Base-by-base conservation (phyloP, 352 stramenopile species). In the Sclerospora graminicola region DNA sequence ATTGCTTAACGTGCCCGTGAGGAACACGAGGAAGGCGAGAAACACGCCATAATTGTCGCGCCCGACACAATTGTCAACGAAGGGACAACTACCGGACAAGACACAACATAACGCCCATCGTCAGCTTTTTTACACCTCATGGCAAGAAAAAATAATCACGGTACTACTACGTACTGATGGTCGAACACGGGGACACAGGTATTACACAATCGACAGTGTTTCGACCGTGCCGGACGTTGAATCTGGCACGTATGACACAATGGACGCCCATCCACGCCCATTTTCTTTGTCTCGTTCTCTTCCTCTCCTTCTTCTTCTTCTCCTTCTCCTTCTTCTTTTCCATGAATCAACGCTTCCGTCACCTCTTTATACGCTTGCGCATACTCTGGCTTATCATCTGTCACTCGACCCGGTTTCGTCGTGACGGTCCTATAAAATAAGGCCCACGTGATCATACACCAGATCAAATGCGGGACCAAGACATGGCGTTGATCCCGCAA, bases 51-150 rank as follows among this genome's bases (percentile, higher is more conserved):
- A 96, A 67, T 99, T 99, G 54, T 89, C 80, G 34, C 96, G 90
- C 18, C 95, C 96, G 2, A 99, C 86, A 51, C 95, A 99, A 66
- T 99, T 99, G 72, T 98, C 97, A 8, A 98, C 84, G 70, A 97
- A 98, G 13, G 95, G 95, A 44, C 95, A 98, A 63, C 79, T 84
- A 51, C 11, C 54, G 14, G 16, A 26, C 21, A 26, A 6, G 21
- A 26, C 21, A 26, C 21, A 26, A 26, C 21, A 26, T 6, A 26
- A n/a, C n/a, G n/a, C n/a, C n/a, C n/a, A n/a, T n/a, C n/a, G n/a
- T n/a, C n/a, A n/a, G n/a, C n/a, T n/a, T n/a, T n/a, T n/a, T n/a
- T n/a, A n/a, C n/a, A n/a, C n/a, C n/a, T n/a, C n/a, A n/a, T n/a
- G n/a, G n/a, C 21, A 26, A 26, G 4, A 29, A 13, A 53, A 20